Percentiles rank a stretch among this genome's conserved stretches.
These are phyloP conservation scores for Suillus occidentalis DNA, from an alignment of 768 basidiomycete species.

Conservation along the genomic window DNA sequence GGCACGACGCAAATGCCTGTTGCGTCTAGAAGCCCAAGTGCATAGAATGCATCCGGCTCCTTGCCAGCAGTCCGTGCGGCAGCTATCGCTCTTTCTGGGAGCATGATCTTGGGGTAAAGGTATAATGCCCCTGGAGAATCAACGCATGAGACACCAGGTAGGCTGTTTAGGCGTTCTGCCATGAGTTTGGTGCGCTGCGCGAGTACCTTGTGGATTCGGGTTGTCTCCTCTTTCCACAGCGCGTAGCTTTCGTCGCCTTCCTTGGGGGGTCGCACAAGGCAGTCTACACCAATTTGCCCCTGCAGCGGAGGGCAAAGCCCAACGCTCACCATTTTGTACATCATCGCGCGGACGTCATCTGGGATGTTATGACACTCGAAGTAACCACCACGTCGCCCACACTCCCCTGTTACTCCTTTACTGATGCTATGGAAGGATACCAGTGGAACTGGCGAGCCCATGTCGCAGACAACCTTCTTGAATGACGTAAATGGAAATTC, in stretches of 20 bases:
- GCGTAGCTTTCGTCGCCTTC: constrained; percentile 72
- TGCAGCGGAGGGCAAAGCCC: constrained; percentile 85
- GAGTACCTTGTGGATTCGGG: constrained; percentile 73
- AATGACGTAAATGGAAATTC: constrained; percentile 87
- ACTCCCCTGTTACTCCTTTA: constrained; percentile 95
- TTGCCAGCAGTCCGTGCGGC: constrained; percentile 73
- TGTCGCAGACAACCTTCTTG: constrained; percentile 77
- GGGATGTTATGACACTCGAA: constrained; percentile 88
- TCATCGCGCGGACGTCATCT: constrained; percentile 73
- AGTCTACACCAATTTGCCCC: constrained; percentile 94
- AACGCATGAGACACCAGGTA: constrained; percentile 89
- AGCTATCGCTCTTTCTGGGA: constrained; percentile 70
- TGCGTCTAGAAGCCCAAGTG: constrained; percentile 77
- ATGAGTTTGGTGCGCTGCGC: constrained; percentile 69
- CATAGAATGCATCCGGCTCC: constrained; percentile 88
- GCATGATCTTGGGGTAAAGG: constrained; percentile 80
- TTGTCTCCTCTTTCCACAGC: constrained; percentile 83
- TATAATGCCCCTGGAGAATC: constrained; percentile 92
- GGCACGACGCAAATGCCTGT: constrained; percentile 95
- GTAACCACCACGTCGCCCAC: constrained; percentile 96
- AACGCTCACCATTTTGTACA: constrained; percentile 97
- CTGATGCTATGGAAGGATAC: constrained; percentile 97
- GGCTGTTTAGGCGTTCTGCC: constrained; percentile 74
- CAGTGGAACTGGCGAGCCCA: constrained; percentile 75
- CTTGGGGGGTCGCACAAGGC: constrained; percentile 88